These are phyloP conservation scores for Rhipidocladum racemiflorum DNA, from an alignment of 176 grass and related monocot species.

Conservation along the genomic window DNA sequence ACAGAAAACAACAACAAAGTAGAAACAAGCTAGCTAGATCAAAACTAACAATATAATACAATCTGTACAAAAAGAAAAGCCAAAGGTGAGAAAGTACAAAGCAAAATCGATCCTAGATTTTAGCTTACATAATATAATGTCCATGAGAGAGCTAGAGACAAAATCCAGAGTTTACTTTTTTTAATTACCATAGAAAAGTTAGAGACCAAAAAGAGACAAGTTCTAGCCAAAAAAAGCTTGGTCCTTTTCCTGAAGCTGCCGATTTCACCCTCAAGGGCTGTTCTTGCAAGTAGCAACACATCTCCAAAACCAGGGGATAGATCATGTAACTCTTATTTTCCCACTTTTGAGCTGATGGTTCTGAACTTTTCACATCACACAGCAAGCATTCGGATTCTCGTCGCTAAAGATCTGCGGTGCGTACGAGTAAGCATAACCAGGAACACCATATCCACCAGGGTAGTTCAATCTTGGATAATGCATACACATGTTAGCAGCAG, in stretches of 20 bases:
- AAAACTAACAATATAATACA: slow-evolving; percentile 35
- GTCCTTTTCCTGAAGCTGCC: background rate
- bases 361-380: slow-evolving; percentile 57
- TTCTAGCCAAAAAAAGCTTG: slow-evolving; percentile 13
- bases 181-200: slow-evolving; percentile 32
- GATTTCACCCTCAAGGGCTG: background rate
- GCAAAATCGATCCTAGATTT: slow-evolving; percentile 40
- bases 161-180: slow-evolving; percentile 20
- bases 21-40: background rate
- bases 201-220: background rate
- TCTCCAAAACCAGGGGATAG: slow-evolving; percentile 27
- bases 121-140: slow-evolving; percentile 28
- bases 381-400: slow-evolving; percentile 70
- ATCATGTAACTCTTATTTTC: slow-evolving; percentile 22
- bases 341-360: slow-evolving; percentile 6
- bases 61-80: slow-evolving; percentile 7
- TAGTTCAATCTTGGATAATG: slow-evolving; percentile 49
- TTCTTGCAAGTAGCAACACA: slow-evolving; percentile 38
- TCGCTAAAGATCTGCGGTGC: slow-evolving; percentile 65
- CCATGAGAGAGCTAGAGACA: background rate
- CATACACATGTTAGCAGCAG: slow-evolving; percentile 35
- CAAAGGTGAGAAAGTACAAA: background rate
- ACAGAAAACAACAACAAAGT: background rate
- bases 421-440: slow-evolving; percentile 49
- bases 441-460: slow-evolving; percentile 19